Conservation (phyloP, 2,329 filamentous ascomycete species). For the Aureobasidium sp. region DNA sequence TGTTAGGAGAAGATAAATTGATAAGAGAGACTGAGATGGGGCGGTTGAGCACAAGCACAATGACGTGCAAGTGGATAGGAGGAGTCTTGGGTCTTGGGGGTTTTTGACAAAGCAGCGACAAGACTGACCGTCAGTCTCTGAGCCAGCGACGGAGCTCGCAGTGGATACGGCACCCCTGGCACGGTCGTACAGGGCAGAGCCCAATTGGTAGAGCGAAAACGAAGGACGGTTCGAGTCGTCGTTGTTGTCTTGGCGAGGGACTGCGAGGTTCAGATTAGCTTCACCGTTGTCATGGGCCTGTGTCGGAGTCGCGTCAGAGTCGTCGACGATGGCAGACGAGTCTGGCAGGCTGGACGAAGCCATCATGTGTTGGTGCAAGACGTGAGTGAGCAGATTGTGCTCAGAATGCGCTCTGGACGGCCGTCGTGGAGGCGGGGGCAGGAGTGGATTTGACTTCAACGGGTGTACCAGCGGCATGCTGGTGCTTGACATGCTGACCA, state of each 20-base stretch:
- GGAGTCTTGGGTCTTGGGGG: neutral
- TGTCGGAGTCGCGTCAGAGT: conserved; percentile 29
- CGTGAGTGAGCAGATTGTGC: conserved; percentile 20
- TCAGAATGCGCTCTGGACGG: neutral
- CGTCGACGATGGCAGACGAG: conserved; percentile 39
- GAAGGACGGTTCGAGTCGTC: conserved; percentile 58
- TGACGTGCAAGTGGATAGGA: neutral
- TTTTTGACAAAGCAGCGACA: neutral
- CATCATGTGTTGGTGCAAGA: conserved; percentile 29
- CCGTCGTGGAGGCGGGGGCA: conserved; percentile 15
- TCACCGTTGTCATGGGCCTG: conserved; percentile 44
- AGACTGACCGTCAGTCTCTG: conserved; percentile 34
- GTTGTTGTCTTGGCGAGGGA: conserved; percentile 22
- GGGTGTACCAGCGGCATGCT: conserved; percentile 31
- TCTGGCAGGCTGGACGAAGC: conserved; percentile 17
- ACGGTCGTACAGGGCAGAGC: conserved; percentile 49
- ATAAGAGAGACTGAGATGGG: neutral
- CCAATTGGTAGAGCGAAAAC: conserved; percentile 61
- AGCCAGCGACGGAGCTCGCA: conserved; percentile 35
- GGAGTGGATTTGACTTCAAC: conserved; percentile 18
- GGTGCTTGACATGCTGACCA: neutral
- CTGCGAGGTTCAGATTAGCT: conserved; percentile 3
- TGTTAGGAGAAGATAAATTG: neutral
- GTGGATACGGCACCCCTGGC: conserved; percentile 42
- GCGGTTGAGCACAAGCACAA: neutral